A percentile compares a stretch with the other conserved stretches of the same genome.
Evolutionary conservation across 2,329 filamentous ascomycete genomes (phyloP).

Genomic region (Penicillium carneum): DNA sequence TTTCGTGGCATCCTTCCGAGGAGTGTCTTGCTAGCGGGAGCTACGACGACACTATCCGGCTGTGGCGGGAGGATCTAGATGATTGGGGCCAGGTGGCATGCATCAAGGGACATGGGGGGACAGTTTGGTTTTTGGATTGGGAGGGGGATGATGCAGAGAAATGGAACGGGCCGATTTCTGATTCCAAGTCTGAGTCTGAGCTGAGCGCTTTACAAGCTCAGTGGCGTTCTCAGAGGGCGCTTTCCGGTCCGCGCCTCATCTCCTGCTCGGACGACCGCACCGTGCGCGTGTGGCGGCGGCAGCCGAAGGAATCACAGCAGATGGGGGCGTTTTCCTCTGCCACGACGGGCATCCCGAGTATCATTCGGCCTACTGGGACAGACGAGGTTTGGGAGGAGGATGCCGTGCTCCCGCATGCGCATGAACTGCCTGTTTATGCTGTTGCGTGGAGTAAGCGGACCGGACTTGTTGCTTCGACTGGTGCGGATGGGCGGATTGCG

Average conservation of each 20-base stretch:
- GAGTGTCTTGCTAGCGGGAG: slow-evolving; percentile 87
- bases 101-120: slow-evolving; percentile 79
- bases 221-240: slow-evolving; percentile 43
- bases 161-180: slow-evolving; percentile 5
- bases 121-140: slow-evolving; percentile 86
- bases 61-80: slow-evolving; percentile 90
- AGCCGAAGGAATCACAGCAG: slow-evolving; percentile 55
- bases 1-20: slow-evolving; percentile 84
- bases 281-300: slow-evolving; percentile 78
- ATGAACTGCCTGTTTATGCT: slow-evolving; percentile 83
- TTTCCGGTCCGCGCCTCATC: slow-evolving; percentile 66
- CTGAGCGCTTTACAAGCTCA: slow-evolving; percentile 16
- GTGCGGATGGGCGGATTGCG: slow-evolving; percentile 82
- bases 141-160: slow-evolving; percentile 54
- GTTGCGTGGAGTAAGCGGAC: slow-evolving; percentile 80
- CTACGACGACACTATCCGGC: slow-evolving; percentile 88
- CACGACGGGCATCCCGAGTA: slow-evolving; percentile 77
- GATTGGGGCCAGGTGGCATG: slow-evolving; percentile 92
- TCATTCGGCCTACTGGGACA: slow-evolving; percentile 74
- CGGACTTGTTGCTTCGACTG: slow-evolving; percentile 83
- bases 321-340: slow-evolving; percentile 46
- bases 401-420: slow-evolving; percentile 73
- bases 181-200: slow-evolving; percentile 7
- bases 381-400: slow-evolving; percentile 87
- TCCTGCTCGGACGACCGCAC: slow-evolving; percentile 86